Conservation (phyloP, 441 rosid genomes). For the Corymbia citriodora region DNA sequence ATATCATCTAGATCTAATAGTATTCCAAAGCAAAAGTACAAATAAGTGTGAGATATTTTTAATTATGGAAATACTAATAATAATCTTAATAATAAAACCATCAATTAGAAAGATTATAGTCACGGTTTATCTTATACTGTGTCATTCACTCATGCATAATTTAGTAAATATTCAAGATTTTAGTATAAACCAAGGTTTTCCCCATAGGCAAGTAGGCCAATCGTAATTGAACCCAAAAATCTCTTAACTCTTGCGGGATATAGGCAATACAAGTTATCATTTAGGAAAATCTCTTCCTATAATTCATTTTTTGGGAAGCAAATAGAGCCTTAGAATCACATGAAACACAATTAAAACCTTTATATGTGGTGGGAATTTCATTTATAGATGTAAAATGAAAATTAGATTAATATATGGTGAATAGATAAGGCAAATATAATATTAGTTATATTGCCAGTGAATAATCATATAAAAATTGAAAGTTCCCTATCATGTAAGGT, state of each 20-base stretch:
- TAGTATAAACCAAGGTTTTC: background rate
- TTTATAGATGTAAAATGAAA: no score
- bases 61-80: background rate
- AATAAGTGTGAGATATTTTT: background rate
- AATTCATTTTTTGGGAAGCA: no score
- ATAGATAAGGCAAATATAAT: no score
- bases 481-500: no score
- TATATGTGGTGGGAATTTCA: no score
- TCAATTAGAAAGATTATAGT: background rate
- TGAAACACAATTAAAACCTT: no score
- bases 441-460: no score
- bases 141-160: background rate
- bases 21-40: background rate
- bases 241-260: background rate
- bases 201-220: background rate
- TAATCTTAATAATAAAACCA: background rate
- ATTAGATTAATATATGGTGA: no score
- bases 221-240: background rate
- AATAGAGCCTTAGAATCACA: no score
- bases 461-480: no score
- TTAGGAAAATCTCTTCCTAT: no score
- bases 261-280: no score
- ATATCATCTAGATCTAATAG: conserved; percentile 56
- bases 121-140: background rate
- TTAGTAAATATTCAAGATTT: background rate